These are phyloP conservation scores for Plasmodium coatneyi DNA, from an alignment of 169 alveolate species.

Conservation along the genomic window DNA sequence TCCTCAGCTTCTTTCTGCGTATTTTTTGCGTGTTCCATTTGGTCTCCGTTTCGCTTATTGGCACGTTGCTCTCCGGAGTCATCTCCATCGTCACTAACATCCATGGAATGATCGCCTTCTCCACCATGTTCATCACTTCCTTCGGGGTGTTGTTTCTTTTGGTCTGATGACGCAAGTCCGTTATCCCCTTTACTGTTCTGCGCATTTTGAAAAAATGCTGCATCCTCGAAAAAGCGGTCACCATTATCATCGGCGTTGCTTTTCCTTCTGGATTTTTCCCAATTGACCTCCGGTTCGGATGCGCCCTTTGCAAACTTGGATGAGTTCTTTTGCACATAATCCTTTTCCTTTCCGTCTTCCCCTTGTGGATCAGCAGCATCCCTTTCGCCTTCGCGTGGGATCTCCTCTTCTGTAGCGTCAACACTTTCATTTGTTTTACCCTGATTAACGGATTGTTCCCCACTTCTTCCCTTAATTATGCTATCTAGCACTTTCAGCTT, in stretches of 20 bases:
- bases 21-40: background rate
- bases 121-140: background rate
- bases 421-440: background rate
- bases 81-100: background rate
- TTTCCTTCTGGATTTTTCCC: background rate
- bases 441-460: background rate
- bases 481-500: constrained; percentile 45
- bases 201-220: background rate
- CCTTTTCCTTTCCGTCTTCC: background rate
- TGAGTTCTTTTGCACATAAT: background rate
- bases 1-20: background rate
- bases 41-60: background rate
- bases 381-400: background rate
- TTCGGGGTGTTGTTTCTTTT: background rate
- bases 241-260: background rate
- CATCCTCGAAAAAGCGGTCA: background rate
- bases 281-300: background rate
- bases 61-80: background rate
- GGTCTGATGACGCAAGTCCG: background rate
- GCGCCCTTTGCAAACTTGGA: background rate
- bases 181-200: background rate
- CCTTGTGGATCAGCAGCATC: background rate
- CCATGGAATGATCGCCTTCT: background rate
- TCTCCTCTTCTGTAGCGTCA: background rate
- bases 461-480: constrained; percentile 40